Conservation (phyloP, 2,329 filamentous ascomycete genomes). For the Bipolaris sorokiniana region DNA sequence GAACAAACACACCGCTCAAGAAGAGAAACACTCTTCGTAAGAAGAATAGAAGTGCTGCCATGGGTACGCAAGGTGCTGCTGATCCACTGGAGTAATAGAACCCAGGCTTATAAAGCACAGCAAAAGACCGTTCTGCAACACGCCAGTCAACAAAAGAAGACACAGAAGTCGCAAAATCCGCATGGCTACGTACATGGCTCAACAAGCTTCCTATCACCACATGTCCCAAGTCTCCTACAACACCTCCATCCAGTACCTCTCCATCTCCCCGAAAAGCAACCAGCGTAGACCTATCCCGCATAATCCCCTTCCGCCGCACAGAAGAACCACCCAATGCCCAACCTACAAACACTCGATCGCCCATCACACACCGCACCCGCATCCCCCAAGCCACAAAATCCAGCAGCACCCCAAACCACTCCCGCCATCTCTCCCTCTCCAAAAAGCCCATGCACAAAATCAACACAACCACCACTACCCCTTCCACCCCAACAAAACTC, state of each 20-base stretch:
- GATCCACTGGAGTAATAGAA: not conserved
- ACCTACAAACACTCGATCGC: no score
- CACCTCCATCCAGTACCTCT: not conserved
- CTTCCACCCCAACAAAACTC: no score
- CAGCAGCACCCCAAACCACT: no score
- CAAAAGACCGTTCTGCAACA: not conserved
- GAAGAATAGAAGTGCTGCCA: not conserved
- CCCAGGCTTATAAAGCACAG: not conserved
- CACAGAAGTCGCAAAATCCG: not conserved
- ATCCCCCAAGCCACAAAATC: no score
- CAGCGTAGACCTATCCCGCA: not conserved
- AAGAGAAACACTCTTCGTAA: not conserved
- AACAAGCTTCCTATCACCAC: not conserved
- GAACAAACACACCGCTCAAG: not conserved
- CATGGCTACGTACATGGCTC: not conserved
- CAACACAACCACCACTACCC: no score
- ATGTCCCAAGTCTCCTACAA: not conserved
- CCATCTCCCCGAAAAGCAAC: no score
- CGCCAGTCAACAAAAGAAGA: not conserved
- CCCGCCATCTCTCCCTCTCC: no score
- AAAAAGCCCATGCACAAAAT: no score
- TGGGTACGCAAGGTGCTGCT: no score
- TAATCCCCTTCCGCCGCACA: not conserved
- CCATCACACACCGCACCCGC: no score
- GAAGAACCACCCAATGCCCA: not conserved